Evolutionary conservation across 495 filamentous ascomycete species (phyloP), one percentile per base, ranked within the genome.

Genomic region (Aspergillus funiculosus): DNA sequence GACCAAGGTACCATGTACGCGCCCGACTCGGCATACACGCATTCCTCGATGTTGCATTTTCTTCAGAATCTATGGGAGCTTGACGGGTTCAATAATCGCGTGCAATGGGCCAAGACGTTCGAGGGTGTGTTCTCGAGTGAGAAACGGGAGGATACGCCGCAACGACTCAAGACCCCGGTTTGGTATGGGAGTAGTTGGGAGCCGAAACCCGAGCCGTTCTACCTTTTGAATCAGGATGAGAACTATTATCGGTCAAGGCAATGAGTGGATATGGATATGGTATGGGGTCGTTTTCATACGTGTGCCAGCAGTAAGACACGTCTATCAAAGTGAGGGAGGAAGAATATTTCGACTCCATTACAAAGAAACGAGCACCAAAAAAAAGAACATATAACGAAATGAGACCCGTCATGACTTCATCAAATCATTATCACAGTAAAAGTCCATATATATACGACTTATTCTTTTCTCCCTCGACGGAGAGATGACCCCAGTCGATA

Each of bases 101-200:
- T 73, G 13, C 59, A 64, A 8, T 71, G 67, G 66, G 70, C 69
- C 6, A 58, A 68, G 17, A 68, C 64, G 2, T 73, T 73, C 17
- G 46, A 52, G 6, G 43, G 58, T 24, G 48, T 73, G 58, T 58
- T 73, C 39, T 53, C 50, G 3, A 46, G 56, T 14, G 47, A 44
- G 1, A 58, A 51, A 29, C 60, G 66, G 9, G 46, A 52, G 11
- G 63, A 69, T 38, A 65, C 60, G 0, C 63, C 60, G 0, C 42
- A 49, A 18, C 43, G 19, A 10, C 28, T 69, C 22, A 61, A 63
- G 0, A 39, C 57, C 18, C 57, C 61, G 13, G 55, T 52, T 19
- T 68, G 61, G 68, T 59, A 60, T 27, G 62, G 64, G 15, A 51
- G 57, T 7, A 58, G 53, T 43, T 56, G 50, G 27, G 51, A 63